Percentiles rank a stretch among this genome's conserved stretches.
These are phyloP conservation scores for Euphorbia corollata DNA, from an alignment of 441 rosid genomes.

Conservation along the genomic window DNA sequence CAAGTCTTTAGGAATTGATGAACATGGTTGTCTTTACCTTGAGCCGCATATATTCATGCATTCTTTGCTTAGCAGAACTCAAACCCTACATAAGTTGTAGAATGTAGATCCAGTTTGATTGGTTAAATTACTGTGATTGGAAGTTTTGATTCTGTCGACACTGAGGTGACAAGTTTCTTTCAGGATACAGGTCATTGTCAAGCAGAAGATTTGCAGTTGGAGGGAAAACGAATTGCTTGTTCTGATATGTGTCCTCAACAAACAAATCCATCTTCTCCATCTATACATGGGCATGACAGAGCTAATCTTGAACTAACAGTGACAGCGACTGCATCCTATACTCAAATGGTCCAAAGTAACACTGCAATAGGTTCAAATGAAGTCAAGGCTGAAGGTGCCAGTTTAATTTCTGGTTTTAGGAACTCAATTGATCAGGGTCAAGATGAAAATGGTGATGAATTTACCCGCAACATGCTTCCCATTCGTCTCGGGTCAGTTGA, in stretches of 20 bases:
- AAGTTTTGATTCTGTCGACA: slow-evolving; percentile 22
- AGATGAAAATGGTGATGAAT: slow-evolving; percentile 20
- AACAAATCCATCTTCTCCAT: slow-evolving; percentile 19
- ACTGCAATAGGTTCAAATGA: slow-evolving; percentile 25
- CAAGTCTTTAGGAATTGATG: slow-evolving; percentile 3
- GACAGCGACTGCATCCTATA: slow-evolving; percentile 19
- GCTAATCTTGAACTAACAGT: slow-evolving; percentile 22
- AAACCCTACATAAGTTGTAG: background rate
- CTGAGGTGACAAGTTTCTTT: slow-evolving; percentile 31
- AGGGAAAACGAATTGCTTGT: slow-evolving; percentile 9
- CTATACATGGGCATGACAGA: slow-evolving; percentile 17
- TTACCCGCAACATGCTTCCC: slow-evolving; percentile 24
- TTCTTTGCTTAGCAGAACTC: slow-evolving; percentile 2
- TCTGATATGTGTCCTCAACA: slow-evolving; percentile 20
- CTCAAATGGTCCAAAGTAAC: slow-evolving; percentile 18
- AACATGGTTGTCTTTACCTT: background rate
- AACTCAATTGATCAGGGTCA: slow-evolving; percentile 26
- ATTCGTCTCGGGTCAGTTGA: slow-evolving; percentile 21
- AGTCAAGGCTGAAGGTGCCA: slow-evolving; percentile 23
- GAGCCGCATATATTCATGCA: background rate
- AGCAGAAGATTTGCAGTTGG: slow-evolving; percentile 32
- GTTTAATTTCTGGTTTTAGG: slow-evolving; percentile 24
- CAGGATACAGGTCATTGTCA: slow-evolving; percentile 41
- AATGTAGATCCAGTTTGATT: slow-evolving; percentile 6
- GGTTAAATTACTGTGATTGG: background rate